A percentile compares a stretch with the other conserved stretches of the same genome.
Conservation (phyloP, 345 rosid species). For the Citrus sp. region DNA sequence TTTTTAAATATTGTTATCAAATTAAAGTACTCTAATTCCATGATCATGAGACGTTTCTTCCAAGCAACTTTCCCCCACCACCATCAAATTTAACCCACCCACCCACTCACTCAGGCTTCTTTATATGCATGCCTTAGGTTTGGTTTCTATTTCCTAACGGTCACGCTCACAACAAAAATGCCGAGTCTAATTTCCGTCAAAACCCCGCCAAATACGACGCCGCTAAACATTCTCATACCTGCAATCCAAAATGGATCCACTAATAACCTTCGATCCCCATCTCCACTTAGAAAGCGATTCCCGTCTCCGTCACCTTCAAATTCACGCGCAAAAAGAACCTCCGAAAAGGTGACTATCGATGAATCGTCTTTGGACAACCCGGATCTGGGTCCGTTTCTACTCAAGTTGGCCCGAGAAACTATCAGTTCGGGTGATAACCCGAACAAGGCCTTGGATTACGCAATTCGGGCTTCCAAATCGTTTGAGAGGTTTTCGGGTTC, state of each 20-base stretch:
- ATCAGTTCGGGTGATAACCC: conserved; percentile 27
- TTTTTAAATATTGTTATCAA: conserved; percentile 43
- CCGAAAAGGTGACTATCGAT: conserved; percentile 16
- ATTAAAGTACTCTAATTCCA: conserved; percentile 39
- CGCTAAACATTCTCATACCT: conserved; percentile 9
- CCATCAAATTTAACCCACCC: conserved; percentile 11
- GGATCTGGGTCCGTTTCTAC: conserved; percentile 35
- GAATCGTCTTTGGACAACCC: conserved; percentile 26
- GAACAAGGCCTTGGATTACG: conserved; percentile 35
- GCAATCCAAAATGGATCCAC: conserved; percentile 15
- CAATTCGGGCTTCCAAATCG: conserved; percentile 36
- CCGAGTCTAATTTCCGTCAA: conserved; percentile 26
- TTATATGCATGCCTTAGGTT: background rate
- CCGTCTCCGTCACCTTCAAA: conserved; percentile 25
- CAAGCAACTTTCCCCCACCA: conserved; percentile 32
- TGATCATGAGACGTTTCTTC: conserved; percentile 41
- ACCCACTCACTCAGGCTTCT: too few relatives aligned
- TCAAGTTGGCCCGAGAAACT: conserved; percentile 34
- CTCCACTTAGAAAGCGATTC: conserved; percentile 19
- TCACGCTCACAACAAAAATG: conserved; percentile 17
- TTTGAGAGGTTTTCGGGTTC: conserved; percentile 32
- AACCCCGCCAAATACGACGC: conserved; percentile 27
- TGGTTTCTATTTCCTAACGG: background rate
- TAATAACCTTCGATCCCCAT: conserved; percentile 15
- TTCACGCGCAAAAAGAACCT: conserved; percentile 16